A percentile compares a stretch with the other conserved stretches of the same genome.
phyloP scores from a whole-genome alignment of 2,329 filamentous ascomycete genomes.

The Ceratocystis eucalypticola region DNA sequence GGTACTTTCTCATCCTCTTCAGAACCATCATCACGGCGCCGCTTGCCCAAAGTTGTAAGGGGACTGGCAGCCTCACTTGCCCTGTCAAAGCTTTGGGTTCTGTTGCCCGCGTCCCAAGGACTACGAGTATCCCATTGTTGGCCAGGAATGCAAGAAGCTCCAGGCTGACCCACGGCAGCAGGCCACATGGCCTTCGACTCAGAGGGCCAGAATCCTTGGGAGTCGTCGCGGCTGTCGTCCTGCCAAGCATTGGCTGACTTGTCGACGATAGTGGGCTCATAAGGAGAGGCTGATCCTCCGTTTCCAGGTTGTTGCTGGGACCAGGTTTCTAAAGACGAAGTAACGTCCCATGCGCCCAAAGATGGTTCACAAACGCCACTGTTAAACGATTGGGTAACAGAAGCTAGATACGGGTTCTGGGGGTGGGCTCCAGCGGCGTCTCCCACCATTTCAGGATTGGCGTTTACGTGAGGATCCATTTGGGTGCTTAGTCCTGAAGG shows the following conservation, averaged over 20 bases:
- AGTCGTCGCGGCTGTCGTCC: slow-evolving; percentile 7
- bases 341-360: slow-evolving; percentile 12
- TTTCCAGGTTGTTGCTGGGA: slow-evolving; percentile 6
- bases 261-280: slow-evolving; percentile 15
- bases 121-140: slow-evolving; percentile 11
- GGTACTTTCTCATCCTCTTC: slow-evolving; percentile 10
- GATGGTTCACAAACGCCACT: slow-evolving; percentile 9
- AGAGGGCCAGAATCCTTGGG: slow-evolving; percentile 11
- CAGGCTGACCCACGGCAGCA: neutral
- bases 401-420: slow-evolving; percentile 6
- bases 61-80: slow-evolving; percentile 10
- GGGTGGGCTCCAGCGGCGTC: neutral
- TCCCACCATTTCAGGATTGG: neutral
- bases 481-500: slow-evolving; percentile 1
- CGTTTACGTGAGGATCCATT: slow-evolving; percentile 6
- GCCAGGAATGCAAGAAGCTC: neutral
- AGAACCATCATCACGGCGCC: slow-evolving; percentile 12
- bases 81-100: slow-evolving; percentile 13
- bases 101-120: slow-evolving; percentile 14
- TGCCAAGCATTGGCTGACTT: slow-evolving; percentile 13
- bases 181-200: slow-evolving; percentile 14
- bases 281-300: slow-evolving; percentile 14
- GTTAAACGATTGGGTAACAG: slow-evolving; percentile 13
- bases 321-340: slow-evolving; percentile 10
- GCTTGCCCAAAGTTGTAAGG: slow-evolving; percentile 14